Evolutionary conservation across 352 stramenopile genomes (phyloP).

Genomic region (Phytophthora multivora): DNA sequence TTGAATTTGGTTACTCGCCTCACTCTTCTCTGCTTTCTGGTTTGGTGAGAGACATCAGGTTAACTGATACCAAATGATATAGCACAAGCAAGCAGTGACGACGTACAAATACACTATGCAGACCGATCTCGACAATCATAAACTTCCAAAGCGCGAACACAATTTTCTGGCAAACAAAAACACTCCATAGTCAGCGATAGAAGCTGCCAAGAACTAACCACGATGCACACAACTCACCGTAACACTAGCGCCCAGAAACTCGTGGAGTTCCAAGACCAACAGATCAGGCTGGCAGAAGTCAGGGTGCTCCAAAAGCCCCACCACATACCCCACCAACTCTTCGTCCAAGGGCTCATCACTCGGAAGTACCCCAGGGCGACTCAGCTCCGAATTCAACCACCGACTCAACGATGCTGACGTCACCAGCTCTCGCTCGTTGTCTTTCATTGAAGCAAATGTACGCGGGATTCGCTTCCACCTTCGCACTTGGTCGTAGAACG

Average conservation of each 20-base stretch:
- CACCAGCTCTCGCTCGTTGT: conserved; percentile 26
- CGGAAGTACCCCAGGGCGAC: conserved; percentile 36
- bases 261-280: conserved; percentile 63
- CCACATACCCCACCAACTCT: conserved; percentile 71
- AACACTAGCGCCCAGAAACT: conserved; percentile 61
- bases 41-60: background rate
- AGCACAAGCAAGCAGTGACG: background rate
- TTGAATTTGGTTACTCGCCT: conserved; percentile 8
- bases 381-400: conserved; percentile 56
- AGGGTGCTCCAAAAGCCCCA: conserved; percentile 67
- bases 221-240: conserved; percentile 30
- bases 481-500: conserved; percentile 52
- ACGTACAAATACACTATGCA: conserved; percentile 56
- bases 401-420: conserved; percentile 30
- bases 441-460: conserved; percentile 42
- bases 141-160: conserved; percentile 80
- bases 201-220: background rate
- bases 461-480: conserved; percentile 57
- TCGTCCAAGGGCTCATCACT: conserved; percentile 42
- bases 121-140: conserved; percentile 65
- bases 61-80: background rate
- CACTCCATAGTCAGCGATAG: background rate
- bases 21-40: conserved; percentile 16
- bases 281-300: conserved; percentile 76
- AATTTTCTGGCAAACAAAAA: conserved; percentile 41